A percentile compares a stretch with the other conserved stretches of the same genome.
phyloP scores from a whole-genome alignment of 495 filamentous ascomycete genomes.

The Hypoxylon cercidicola region DNA sequence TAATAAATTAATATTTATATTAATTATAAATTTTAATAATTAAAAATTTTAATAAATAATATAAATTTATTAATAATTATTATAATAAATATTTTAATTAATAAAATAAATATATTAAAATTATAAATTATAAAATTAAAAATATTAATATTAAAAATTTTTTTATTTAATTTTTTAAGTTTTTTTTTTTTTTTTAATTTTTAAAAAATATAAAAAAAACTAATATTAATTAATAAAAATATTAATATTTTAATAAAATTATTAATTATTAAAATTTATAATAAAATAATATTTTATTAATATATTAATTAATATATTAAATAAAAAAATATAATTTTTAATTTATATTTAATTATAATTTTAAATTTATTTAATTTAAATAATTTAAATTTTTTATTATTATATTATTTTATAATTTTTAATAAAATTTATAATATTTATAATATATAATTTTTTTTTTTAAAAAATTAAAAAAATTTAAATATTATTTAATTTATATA shows the following conservation, averaged over 20 bases:
- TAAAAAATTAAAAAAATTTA: neutral
- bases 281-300: neutral
- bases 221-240: neutral
- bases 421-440: neutral
- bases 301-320: neutral
- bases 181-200: neutral
- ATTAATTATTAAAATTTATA: neutral
- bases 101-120: neutral
- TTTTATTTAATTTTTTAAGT: neutral
- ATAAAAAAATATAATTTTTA: neutral
- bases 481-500: neutral
- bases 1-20: too few relatives aligned
- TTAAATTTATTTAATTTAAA: neutral
- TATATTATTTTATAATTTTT: neutral
- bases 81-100: too few relatives aligned
- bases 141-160: neutral
- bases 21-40: too few relatives aligned
- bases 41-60: too few relatives aligned
- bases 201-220: neutral
- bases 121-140: neutral
- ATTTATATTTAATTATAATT: too few relatives aligned
- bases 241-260: neutral
- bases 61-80: too few relatives aligned
- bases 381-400: neutral
- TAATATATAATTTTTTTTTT: neutral